phyloP scores from a whole-genome alignment of 257 asterid species.

The Solanum pinnatisectum region DNA sequence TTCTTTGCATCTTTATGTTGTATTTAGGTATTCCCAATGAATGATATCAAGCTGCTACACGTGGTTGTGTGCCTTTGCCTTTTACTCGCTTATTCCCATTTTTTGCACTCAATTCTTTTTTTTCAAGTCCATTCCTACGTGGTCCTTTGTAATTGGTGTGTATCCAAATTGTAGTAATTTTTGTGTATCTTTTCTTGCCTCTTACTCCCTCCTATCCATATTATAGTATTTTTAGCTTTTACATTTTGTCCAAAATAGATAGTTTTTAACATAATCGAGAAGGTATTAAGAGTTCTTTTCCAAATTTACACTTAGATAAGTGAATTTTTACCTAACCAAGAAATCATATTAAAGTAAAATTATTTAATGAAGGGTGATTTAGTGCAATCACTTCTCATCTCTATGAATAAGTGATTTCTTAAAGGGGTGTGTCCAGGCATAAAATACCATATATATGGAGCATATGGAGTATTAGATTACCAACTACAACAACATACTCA shows the following conservation, averaged over 20 bases:
- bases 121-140: background rate
- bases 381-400: background rate
- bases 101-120: background rate
- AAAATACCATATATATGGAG: background rate
- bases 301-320: background rate
- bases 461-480: background rate
- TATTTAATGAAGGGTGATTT: background rate
- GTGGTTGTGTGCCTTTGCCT: background rate
- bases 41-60: background rate
- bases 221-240: background rate
- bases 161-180: background rate
- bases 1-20: background rate
- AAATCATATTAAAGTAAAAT: background rate
- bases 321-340: background rate
- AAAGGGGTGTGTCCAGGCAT: background rate
- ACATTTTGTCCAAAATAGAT: background rate
- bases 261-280: background rate
- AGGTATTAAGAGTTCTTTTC: background rate
- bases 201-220: background rate
- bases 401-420: background rate
- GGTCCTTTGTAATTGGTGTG: background rate
- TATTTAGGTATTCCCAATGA: background rate
- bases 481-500: background rate
- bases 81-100: background rate
- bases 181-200: background rate